Evolutionary conservation across 352 stramenopile species (phyloP).

Genomic region (Phytophthora sojae): DNA sequence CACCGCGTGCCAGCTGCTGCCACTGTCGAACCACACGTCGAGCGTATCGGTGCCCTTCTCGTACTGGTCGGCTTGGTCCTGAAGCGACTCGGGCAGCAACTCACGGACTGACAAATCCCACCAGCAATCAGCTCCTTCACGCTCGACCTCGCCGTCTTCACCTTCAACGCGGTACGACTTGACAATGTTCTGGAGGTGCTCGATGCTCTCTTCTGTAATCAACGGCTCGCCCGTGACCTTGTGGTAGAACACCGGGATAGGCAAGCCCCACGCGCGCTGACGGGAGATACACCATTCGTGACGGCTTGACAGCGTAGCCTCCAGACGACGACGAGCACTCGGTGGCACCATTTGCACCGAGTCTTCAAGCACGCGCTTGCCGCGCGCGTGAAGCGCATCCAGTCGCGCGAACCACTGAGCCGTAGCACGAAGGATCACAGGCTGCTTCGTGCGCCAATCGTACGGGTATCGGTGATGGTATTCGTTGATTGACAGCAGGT

Average conservation of each 20-base stretch:
- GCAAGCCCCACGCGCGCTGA: conserved; percentile 97
- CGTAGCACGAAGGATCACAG: conserved; percentile 98
- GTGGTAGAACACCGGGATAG: conserved; percentile 99
- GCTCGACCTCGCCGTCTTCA: conserved; percentile 45
- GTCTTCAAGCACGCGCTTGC: conserved; percentile 58
- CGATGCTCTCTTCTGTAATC: conserved; percentile 93
- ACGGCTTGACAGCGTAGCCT: conserved; percentile 88
- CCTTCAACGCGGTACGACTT: conserved; percentile 46
- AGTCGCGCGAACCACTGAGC: conserved; percentile 99
- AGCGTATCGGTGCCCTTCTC: conserved; percentile 97
- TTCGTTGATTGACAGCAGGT: conserved; percentile 88
- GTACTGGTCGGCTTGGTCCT: conserved; percentile 88
- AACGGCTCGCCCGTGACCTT: conserved; percentile 89
- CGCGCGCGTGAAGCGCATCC: conserved; percentile 91
- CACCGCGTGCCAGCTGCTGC: conserved; percentile 81
- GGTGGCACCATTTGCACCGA: conserved; percentile 94
- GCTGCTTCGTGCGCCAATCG: conserved; percentile 99
- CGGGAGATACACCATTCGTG: conserved; percentile 99
- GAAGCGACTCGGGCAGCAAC: conserved; percentile 67
- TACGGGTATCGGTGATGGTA: conserved; percentile 98
- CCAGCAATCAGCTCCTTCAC: conserved; percentile 96
- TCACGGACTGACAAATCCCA: conserved; percentile 90
- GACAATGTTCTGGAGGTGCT: conserved; percentile 79
- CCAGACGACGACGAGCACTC: conserved; percentile 81
- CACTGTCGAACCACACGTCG: conserved; percentile 99